These are phyloP conservation scores for Thielaviopsis cerberus DNA, from an alignment of 2,329 filamentous ascomycete genomes.

Conservation along the genomic window DNA sequence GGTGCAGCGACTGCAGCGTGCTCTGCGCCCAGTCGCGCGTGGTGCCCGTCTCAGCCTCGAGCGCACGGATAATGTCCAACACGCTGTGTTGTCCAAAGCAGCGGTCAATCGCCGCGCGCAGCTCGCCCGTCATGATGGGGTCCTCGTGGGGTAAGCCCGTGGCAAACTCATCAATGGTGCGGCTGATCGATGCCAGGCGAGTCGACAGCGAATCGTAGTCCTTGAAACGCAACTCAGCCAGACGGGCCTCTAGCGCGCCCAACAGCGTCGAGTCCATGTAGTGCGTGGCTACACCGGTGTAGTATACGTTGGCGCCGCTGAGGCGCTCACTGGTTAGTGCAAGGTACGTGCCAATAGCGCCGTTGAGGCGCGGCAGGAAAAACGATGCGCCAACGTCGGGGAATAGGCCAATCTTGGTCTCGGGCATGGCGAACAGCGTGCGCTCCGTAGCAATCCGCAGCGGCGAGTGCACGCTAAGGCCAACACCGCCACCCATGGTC, in stretches of 20 bases:
- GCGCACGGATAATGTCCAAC: constrained; percentile 48
- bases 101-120: constrained; percentile 68
- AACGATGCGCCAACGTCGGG: constrained; percentile 94
- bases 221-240: constrained; percentile 75
- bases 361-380: constrained; percentile 81
- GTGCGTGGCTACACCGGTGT: constrained; percentile 83
- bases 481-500: constrained; percentile 95
- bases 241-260: constrained; percentile 59
- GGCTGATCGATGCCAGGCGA: constrained; percentile 57
- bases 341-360: constrained; percentile 74
- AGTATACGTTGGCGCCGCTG: constrained; percentile 69
- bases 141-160: constrained; percentile 67
- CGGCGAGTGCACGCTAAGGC: constrained; percentile 81
- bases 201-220: constrained; percentile 49
- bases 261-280: constrained; percentile 85
- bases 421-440: constrained; percentile 94
- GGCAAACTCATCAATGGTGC: constrained; percentile 78
- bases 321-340: constrained; percentile 76
- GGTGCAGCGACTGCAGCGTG: constrained; percentile 54
- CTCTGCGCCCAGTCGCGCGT: constrained; percentile 58
- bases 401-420: constrained; percentile 97
- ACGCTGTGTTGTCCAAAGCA: constrained; percentile 55
- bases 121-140: constrained; percentile 42
- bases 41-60: constrained; percentile 31
- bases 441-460: constrained; percentile 92